A percentile compares a stretch with the other conserved stretches of the same genome.
These are phyloP conservation scores for Oryza officinalis DNA, from an alignment of 176 grass and related monocot genomes.

Conservation along the genomic window DNA sequence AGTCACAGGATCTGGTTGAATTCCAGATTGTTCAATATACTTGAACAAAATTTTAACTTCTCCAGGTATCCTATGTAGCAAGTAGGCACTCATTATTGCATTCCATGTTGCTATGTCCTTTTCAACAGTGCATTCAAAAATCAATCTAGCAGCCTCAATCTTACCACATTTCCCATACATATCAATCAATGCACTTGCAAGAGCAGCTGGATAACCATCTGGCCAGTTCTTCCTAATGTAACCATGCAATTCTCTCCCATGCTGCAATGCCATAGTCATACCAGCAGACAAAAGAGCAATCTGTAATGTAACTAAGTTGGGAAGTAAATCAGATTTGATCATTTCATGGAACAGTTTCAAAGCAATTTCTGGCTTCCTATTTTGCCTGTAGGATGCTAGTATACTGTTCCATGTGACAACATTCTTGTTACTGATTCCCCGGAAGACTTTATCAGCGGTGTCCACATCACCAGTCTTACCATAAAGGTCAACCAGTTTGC, in stretches of 20 bases:
- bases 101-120: constrained; percentile 72
- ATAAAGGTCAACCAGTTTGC: constrained; percentile 67
- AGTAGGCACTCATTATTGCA: constrained; percentile 57
- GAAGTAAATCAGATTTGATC: constrained; percentile 43
- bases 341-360: constrained; percentile 53
- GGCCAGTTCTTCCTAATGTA: constrained; percentile 58
- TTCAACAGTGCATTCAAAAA: constrained; percentile 42
- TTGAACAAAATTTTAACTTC: constrained; percentile 46
- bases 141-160: constrained; percentile 53
- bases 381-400: constrained; percentile 59
- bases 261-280: constrained; percentile 49
- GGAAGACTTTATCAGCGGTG: constrained; percentile 54
- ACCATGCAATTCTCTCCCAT: constrained; percentile 59
- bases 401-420: constrained; percentile 67
- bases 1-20: constrained; percentile 52
- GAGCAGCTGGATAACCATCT: constrained; percentile 42
- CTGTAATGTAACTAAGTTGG: constrained; percentile 51
- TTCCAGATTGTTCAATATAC: constrained; percentile 44
- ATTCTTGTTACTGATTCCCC: constrained; percentile 60
- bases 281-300: constrained; percentile 61
- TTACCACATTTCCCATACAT: constrained; percentile 78
- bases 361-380: constrained; percentile 57
- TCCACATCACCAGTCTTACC: constrained; percentile 53
- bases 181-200: constrained; percentile 57
- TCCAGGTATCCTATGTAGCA: constrained; percentile 56